A percentile compares a stretch with the other conserved stretches of the same genome.
phyloP scores from a whole-genome alignment of 257 asterid genomes.

The Cinchona pubescens region DNA sequence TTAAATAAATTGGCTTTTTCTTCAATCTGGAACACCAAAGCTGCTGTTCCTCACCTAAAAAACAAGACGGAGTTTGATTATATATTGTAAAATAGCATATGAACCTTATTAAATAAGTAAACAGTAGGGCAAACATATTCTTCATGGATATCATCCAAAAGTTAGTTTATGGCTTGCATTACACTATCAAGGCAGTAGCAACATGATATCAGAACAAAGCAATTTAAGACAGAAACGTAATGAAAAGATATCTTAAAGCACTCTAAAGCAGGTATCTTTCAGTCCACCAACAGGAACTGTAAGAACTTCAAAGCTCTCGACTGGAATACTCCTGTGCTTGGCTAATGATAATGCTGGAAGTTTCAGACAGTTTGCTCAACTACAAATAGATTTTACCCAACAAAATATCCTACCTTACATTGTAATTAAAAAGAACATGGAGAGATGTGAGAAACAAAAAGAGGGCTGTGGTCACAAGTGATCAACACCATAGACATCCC shows the following conservation, averaged over 20 bases:
- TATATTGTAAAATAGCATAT: neutral
- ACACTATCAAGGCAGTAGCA: no score
- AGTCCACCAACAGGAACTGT: neutral
- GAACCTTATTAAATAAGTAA: no score
- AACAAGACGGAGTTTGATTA: neutral
- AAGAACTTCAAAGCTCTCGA: neutral
- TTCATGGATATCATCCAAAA: no score
- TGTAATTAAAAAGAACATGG: no score
- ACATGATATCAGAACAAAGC: no score
- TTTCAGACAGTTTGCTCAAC: neutral
- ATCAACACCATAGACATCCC: neutral
- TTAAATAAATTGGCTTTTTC: conserved; percentile 26
- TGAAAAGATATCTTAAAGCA: neutral
- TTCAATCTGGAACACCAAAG: conserved; percentile 25
- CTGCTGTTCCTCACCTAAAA: conserved; percentile 13
- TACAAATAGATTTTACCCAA: neutral
- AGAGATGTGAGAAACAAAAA: neutral
- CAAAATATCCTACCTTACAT: neutral
- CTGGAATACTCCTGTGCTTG: neutral
- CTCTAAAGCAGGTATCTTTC: neutral
- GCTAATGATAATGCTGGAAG: neutral
- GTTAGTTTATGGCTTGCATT: no score
- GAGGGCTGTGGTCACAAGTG: no score
- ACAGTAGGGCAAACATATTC: no score
- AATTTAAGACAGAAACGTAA: no score